Evolutionary conservation across 208 protist genomes (phyloP), one percentile per base, ranked within the genome.

Genomic region (Tetramitus jugosus): DNA sequence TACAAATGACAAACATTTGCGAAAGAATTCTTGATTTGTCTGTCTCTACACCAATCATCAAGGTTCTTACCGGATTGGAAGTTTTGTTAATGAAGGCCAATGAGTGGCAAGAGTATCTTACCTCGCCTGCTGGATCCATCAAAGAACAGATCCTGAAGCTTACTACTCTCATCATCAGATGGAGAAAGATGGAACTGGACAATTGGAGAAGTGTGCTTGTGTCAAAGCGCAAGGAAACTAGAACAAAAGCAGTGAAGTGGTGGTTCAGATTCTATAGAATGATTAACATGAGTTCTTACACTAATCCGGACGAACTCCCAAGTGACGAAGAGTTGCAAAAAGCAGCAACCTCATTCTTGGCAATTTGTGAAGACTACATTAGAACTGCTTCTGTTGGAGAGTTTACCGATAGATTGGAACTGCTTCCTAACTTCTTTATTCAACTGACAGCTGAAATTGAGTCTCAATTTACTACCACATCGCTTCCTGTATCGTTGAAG

Each of bases 51-150:
- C 78, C 78, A n/a, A 13, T 81, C 23, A 71, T 60, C 20, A 79
- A 76, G 23, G n/a, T 76, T 39, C 10, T 76, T 3, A 76, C 46
- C 60, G 96, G 95, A 35, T 89, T 95, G 39, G 96, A 98, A 88
- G 78, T 98, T 56, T 83, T 98, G 17, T 80, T 98, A 52, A 81
- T 87, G 29, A 91, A 96, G 77, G 91, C 89, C 79, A 90, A 96
- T 79, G 94, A 98, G 77, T 98, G 95, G 95, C 94, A 98, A 80
- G 84, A 91, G 77, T 95, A 94, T 85, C 93, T 95, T 0, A 86
- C 87, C 3, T 90, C 91, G 49, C 85, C 85, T 43, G 89, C 96
- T 4, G 17, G 39, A 23, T 96, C 94, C 3, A 80, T 98, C 29
- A 84, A 91, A 42, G 52, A 62, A 8, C 87, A 97, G 84, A 92